phyloP scores from a whole-genome alignment of 2,329 filamentous ascomycete species.

The Trichoderma aggressivum region DNA sequence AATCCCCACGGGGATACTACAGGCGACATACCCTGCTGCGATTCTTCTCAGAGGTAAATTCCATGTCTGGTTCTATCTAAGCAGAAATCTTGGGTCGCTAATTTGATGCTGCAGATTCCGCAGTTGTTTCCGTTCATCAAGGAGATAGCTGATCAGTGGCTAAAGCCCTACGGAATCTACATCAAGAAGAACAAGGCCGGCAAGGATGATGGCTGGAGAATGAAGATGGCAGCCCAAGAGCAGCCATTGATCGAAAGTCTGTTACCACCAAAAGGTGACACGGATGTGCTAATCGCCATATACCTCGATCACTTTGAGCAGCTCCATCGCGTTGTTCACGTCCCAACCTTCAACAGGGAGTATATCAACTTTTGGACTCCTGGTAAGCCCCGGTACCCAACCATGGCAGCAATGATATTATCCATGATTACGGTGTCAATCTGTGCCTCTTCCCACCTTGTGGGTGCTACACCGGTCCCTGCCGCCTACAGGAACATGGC shows the following conservation, averaged over 20 bases:
- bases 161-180: slow-evolving; percentile 6
- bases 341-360: slow-evolving; percentile 2
- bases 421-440: not conserved
- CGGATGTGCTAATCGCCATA: not conserved
- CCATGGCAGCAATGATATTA: slow-evolving; percentile 4
- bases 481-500: not conserved
- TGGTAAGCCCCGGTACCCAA: not conserved
- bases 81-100: not conserved
- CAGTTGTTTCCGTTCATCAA: slow-evolving; percentile 11
- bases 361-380: slow-evolving; percentile 11
- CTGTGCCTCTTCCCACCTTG: not conserved
- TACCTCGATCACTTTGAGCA: slow-evolving; percentile 3
- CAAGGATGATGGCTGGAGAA: not conserved
- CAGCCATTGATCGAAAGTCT: not conserved
- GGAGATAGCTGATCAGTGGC: slow-evolving; percentile 8
- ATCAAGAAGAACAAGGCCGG: slow-evolving; percentile 6
- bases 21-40: not conserved
- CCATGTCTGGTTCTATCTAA: accelerated
- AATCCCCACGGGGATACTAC: slow-evolving; percentile 9
- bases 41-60: slow-evolving; percentile 10
- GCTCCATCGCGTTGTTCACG: not conserved
- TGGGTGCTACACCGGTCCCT: not conserved
- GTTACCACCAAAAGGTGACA: slow-evolving; percentile 4
- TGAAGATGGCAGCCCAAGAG: not conserved
- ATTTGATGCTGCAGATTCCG: not conserved